Conservation (phyloP, 768 basidiomycete genomes). For the Rhizopogon vesiculosus region DNA sequence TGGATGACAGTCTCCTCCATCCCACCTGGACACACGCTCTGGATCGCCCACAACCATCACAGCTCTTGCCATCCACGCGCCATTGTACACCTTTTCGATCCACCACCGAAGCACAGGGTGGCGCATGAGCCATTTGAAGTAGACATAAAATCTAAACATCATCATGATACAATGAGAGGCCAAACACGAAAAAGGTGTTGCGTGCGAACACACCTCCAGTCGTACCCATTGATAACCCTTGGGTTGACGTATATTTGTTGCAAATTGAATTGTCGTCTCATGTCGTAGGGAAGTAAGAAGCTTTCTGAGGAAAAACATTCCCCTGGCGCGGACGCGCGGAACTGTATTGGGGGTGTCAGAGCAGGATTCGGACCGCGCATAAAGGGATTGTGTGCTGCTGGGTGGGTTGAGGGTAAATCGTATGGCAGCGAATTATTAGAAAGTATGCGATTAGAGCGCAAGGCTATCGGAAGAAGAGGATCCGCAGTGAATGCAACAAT, state of each 20-base stretch:
- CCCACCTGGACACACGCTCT: constrained; percentile 9
- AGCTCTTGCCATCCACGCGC: constrained; percentile 32
- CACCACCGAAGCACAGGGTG: constrained; percentile 38
- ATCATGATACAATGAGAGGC: not conserved
- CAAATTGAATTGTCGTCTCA: constrained; percentile 35
- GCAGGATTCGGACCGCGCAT: constrained; percentile 21
- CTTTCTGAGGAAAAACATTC: constrained; percentile 37
- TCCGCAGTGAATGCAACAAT: constrained; percentile 37
- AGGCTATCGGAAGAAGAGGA: constrained; percentile 33
- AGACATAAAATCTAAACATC: constrained; percentile 22
- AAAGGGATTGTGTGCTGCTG: constrained; percentile 13
- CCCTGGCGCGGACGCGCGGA: constrained; percentile 22
- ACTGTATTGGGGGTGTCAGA: constrained; percentile 26
- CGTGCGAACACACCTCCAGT: constrained; percentile 24
- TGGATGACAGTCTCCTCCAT: constrained; percentile 7
- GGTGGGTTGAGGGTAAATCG: constrained; percentile 25
- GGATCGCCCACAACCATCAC: constrained; percentile 34
- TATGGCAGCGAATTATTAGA: constrained; percentile 24
- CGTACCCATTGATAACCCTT: constrained; percentile 34
- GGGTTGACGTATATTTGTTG: constrained; percentile 34
- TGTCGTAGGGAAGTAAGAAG: constrained; percentile 38
- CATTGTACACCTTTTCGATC: constrained; percentile 31
- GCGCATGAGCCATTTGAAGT: constrained; percentile 33
- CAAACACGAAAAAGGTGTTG: not conserved
- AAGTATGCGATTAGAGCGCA: constrained; percentile 33